These are phyloP conservation scores for Fusarium sp. DNA, from an alignment of 2,329 filamentous ascomycete species.

Conservation along the genomic window DNA sequence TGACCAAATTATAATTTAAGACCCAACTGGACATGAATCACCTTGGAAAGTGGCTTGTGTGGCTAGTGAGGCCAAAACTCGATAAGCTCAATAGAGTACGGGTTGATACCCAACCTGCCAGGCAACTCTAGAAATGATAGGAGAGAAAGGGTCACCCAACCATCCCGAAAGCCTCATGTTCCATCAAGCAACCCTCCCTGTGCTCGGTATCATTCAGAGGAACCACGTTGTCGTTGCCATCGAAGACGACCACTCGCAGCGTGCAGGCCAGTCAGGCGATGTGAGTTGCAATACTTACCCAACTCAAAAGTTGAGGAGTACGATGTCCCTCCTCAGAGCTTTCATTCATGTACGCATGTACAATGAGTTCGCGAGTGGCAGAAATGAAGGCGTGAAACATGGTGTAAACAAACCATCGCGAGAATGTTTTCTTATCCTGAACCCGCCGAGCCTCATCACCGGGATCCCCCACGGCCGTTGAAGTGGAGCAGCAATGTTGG, in stretches of 20 bases:
- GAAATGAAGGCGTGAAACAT: constrained; percentile 16
- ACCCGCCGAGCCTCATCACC: constrained; percentile 38
- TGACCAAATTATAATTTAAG: neutral
- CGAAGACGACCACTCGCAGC: constrained; percentile 19
- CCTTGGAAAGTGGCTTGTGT: neutral
- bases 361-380: constrained; percentile 1
- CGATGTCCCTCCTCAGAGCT: constrained; percentile 12
- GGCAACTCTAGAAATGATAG: neutral
- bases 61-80: neutral
- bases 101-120: constrained; percentile 1
- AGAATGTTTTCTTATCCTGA: constrained; percentile 33
- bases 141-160: neutral
- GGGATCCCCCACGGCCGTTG: constrained; percentile 21
- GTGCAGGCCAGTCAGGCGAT: constrained; percentile 22
- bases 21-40: neutral
- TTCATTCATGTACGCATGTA: constrained; percentile 32
- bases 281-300: constrained; percentile 27
- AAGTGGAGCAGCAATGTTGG: constrained; percentile 19
- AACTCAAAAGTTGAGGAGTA: constrained; percentile 1
- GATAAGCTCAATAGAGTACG: neutral
- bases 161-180: constrained; percentile 2
- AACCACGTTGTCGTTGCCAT: constrained; percentile 29
- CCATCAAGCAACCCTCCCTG: constrained; percentile 9
- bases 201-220: constrained; percentile 14
- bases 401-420: constrained; percentile 15